phyloP scores from a whole-genome alignment of 306 rosid genomes.

The Benincasa hispida region DNA sequence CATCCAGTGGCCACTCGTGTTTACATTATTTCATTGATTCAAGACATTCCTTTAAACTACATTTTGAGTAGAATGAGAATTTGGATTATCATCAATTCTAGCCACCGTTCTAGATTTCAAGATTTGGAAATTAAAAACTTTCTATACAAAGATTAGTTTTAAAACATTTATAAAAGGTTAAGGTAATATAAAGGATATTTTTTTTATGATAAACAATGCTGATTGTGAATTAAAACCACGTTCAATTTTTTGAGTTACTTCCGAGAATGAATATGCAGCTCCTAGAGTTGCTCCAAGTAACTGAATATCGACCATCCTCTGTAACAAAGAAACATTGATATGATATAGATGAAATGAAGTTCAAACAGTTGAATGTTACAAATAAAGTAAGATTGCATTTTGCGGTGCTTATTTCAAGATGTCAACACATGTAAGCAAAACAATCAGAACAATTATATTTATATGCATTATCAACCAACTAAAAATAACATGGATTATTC shows the following conservation, averaged over 20 bases:
- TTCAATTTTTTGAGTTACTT: no score
- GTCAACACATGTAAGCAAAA: neutral
- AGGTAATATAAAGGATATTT: no score
- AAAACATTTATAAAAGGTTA: no score
- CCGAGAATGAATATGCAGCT: neutral
- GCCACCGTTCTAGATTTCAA: no score
- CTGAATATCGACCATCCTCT: neutral
- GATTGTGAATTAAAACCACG: no score
- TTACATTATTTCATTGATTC: neutral
- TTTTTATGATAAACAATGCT: no score
- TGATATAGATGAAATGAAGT: neutral
- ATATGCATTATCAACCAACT: neutral
- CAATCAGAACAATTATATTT: neutral
- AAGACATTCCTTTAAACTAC: no score
- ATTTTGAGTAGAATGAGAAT: no score
- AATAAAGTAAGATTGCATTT: neutral
- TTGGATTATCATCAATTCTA: no score
- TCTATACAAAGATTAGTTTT: no score
- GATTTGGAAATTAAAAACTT: no score
- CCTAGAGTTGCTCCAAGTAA: neutral
- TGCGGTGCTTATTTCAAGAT: neutral
- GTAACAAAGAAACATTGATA: neutral
- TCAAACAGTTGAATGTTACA: neutral
- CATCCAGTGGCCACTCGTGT: neutral
- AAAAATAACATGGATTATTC: slow-evolving; percentile 4